Evolutionary conservation across 1,284 basidiomycete species (phyloP).

Genomic region (Phellinidium pouzarii): DNA sequence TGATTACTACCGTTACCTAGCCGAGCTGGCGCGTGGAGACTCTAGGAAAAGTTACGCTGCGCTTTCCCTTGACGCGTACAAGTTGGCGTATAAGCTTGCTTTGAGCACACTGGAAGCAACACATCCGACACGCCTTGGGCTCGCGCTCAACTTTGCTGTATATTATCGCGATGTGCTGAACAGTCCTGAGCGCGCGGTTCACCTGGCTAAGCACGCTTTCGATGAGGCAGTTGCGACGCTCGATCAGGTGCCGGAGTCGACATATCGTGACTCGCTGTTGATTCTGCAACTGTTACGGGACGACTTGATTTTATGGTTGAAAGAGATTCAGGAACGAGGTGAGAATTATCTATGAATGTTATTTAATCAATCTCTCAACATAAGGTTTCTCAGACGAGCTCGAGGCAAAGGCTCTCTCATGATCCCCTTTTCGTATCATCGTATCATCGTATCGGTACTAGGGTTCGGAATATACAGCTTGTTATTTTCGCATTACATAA

Average conservation of each 20-base stretch:
- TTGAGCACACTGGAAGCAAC: slow-evolving; percentile 48
- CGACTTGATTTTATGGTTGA: slow-evolving; percentile 58
- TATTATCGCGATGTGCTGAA: slow-evolving; percentile 95
- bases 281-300: slow-evolving; percentile 61
- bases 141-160: slow-evolving; percentile 94
- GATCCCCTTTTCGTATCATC: not conserved
- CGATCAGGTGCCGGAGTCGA: slow-evolving; percentile 35
- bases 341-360: not conserved
- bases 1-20: slow-evolving; percentile 65
- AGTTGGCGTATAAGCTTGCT: slow-evolving; percentile 59
- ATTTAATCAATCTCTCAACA: not conserved
- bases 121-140: slow-evolving; percentile 74
- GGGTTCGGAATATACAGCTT: too few relatives aligned
- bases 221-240: slow-evolving; percentile 57
- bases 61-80: slow-evolving; percentile 57
- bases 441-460: too few relatives aligned
- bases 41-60: slow-evolving; percentile 44
- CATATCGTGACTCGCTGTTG: slow-evolving; percentile 55
- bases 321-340: slow-evolving; percentile 40
- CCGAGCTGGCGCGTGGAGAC: slow-evolving; percentile 45
- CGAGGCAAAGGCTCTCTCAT: not conserved
- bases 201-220: slow-evolving; percentile 74
- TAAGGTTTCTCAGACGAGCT: not conserved
- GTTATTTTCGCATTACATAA: too few relatives aligned
- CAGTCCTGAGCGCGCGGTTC: slow-evolving; percentile 88